These are phyloP conservation scores for Solanum sitiens DNA, from an alignment of 257 asterid genomes.

Conservation along the genomic window DNA sequence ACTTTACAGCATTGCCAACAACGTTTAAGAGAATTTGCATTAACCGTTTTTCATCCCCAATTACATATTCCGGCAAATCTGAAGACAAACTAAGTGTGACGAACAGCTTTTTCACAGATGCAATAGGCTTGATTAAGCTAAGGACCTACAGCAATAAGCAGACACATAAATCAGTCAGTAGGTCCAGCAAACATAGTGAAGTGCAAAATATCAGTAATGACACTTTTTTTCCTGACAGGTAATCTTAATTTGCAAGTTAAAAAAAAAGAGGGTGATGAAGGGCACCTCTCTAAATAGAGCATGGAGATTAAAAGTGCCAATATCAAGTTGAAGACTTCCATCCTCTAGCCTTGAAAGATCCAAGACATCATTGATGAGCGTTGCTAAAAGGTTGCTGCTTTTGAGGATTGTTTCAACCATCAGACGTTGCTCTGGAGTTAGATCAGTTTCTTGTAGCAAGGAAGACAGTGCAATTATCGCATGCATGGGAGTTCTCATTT, in stretches of 20 bases:
- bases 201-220: background rate
- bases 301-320: slow-evolving; percentile 64
- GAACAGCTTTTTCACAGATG: slow-evolving; percentile 70
- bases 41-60: slow-evolving; percentile 89
- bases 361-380: slow-evolving; percentile 91
- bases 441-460: slow-evolving; percentile 76
- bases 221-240: background rate
- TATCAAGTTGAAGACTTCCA: slow-evolving; percentile 90
- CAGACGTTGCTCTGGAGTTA: slow-evolving; percentile 92
- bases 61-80: slow-evolving; percentile 67
- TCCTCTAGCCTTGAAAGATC: slow-evolving; percentile 99
- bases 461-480: slow-evolving; percentile 91
- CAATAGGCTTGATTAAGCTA: slow-evolving; percentile 79
- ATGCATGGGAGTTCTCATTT: slow-evolving; percentile 99
- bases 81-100: slow-evolving; percentile 64
- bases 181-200: background rate
- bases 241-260: background rate
- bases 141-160: slow-evolving; percentile 44
- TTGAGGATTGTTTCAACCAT: slow-evolving; percentile 97
- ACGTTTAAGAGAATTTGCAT: slow-evolving; percentile 82
- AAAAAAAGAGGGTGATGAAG: background rate
- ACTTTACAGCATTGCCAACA: slow-evolving; percentile 93
- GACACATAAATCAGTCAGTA: slow-evolving; percentile 6
- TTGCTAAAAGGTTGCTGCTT: slow-evolving; percentile 92
- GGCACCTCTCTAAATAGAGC: slow-evolving; percentile 77